phyloP scores from a whole-genome alignment of 148 eudicot genomes.

The Heliamphora exappendiculata region DNA sequence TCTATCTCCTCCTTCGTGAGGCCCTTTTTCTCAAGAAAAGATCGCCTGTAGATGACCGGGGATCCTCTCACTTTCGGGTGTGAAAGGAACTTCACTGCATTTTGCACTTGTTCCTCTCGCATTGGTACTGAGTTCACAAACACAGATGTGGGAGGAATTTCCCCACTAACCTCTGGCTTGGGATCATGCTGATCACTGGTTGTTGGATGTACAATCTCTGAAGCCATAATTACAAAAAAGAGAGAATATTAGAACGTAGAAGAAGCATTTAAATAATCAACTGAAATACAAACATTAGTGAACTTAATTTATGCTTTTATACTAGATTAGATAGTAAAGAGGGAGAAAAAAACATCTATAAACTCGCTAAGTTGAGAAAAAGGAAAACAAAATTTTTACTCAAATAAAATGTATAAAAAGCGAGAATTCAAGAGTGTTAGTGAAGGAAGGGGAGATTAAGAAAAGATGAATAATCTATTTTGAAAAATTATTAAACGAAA shows the following conservation, averaged over 20 bases:
- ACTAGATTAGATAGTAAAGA: no score
- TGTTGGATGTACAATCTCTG: slow-evolving; percentile 29
- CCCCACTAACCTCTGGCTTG: slow-evolving; percentile 37
- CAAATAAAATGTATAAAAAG: no score
- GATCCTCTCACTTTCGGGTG: slow-evolving; percentile 96
- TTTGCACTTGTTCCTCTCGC: slow-evolving; percentile 87
- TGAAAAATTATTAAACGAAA: no score
- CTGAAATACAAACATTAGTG: neutral
- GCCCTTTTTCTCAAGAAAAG: slow-evolving; percentile 95
- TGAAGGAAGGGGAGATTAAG: no score
- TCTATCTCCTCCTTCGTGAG: slow-evolving; percentile 97
- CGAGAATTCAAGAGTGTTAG: no score
- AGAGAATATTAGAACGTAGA: neutral
- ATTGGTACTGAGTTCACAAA: slow-evolving; percentile 82
- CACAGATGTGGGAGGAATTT: slow-evolving; percentile 47
- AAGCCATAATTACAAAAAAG: slow-evolving; percentile 21
- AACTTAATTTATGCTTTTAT: neutral
- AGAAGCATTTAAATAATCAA: neutral
- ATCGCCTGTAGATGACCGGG: slow-evolving; percentile 77
- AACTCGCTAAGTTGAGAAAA: no score
- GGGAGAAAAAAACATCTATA: no score
- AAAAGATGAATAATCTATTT: no score
- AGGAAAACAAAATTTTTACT: neutral
- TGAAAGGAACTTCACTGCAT: slow-evolving; percentile 87
- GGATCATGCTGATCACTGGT: slow-evolving; percentile 25